Evolutionary conservation across 1,139 yeast species (phyloP).

Genomic region (Meyerozyma guilliermondii): DNA sequence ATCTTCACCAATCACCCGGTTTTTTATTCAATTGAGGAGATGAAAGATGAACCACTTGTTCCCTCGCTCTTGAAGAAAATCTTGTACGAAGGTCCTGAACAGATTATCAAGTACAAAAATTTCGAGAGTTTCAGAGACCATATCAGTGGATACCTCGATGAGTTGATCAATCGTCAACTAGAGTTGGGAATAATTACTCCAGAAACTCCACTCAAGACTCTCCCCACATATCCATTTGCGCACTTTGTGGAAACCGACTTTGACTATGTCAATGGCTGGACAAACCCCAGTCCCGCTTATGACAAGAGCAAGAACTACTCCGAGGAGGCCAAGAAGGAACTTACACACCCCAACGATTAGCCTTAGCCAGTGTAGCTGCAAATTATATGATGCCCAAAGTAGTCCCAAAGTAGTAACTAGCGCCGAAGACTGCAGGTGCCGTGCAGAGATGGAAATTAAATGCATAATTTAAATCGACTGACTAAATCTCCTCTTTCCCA

Average conservation of each 20-base stretch:
- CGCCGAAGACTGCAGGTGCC: not conserved
- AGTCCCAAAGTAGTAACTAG: not conserved
- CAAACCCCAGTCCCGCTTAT: slow-evolving; percentile 30
- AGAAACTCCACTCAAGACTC: slow-evolving; percentile 56
- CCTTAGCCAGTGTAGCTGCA: slow-evolving; percentile 4
- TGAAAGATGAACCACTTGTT: slow-evolving; percentile 72
- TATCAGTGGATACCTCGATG: slow-evolving; percentile 52
- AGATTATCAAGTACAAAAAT: slow-evolving; percentile 58
- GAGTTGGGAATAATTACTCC: slow-evolving; percentile 50
- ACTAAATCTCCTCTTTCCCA: not conserved
- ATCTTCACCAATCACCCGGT: slow-evolving; percentile 66
- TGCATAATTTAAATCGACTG: too few species aligned
- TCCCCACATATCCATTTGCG: slow-evolving; percentile 61
- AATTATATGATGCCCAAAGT: not conserved
- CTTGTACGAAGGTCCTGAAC: slow-evolving; percentile 61
- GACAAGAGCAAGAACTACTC: slow-evolving; percentile 19
- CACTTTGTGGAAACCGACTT: slow-evolving; percentile 40
- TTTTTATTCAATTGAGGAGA: slow-evolving; percentile 64
- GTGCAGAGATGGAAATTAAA: too few species aligned
- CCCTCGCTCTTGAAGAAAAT: slow-evolving; percentile 64
- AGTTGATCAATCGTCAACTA: slow-evolving; percentile 50
- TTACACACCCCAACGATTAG: slow-evolving; percentile 14
- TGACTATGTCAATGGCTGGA: slow-evolving; percentile 40
- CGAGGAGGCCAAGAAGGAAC: slow-evolving; percentile 18
- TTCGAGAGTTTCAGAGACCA: slow-evolving; percentile 57